Evolutionary conservation across 2,329 filamentous ascomycete species (phyloP), one percentile per base, ranked within the genome.

Genomic region (Nothomitra cinnamomea): DNA sequence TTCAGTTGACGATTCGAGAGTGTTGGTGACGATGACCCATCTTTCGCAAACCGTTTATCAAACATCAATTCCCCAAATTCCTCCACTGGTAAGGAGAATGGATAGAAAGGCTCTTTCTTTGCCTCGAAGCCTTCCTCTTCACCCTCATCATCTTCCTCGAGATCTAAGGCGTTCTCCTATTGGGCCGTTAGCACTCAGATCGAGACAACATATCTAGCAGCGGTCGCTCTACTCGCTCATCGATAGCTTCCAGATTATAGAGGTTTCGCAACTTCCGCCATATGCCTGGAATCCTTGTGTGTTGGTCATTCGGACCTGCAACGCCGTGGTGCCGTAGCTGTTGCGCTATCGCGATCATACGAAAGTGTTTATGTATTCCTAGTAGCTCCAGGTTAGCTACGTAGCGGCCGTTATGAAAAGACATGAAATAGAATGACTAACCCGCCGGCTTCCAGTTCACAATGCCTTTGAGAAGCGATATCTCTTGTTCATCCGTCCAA

Each of bases 361-460:
- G 83, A 64, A 95, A 94, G 67, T 95, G 87, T 65, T 90, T 94
- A 70, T 95, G 88, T 75, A 95, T 85, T 56, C 88, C 86, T 86
- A 58, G 35, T 38, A 25, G 50, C 17, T 24, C 21, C 58, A 35
- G 55, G 56, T 41, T 50, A 22, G 15, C 17, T 53, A 17, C 3
- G 19, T 51, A n/a, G 19, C 3, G 12, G 17, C 58, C 32, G 1
- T n/a, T 17, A 19, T 25, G 60, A 17, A n/a, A n/a, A 10, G 28
- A 12, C 17, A 41, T 22, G 52, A 15, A 50, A 36, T 15, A 22
- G 48, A 13, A 40, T 12, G 55, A 66, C 68, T 59, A 64, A 87
- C 88, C 90, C 41, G 90, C 90, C n/a, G 92, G 92, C 65, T 98
- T 98, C 84, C 86, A 95, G 64, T 82, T 78, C 58, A 96, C 89